Evolutionary conservation across 768 basidiomycete species (phyloP), one percentile per base, ranked within the genome.

Genomic region (Suillus clintonianus): DNA sequence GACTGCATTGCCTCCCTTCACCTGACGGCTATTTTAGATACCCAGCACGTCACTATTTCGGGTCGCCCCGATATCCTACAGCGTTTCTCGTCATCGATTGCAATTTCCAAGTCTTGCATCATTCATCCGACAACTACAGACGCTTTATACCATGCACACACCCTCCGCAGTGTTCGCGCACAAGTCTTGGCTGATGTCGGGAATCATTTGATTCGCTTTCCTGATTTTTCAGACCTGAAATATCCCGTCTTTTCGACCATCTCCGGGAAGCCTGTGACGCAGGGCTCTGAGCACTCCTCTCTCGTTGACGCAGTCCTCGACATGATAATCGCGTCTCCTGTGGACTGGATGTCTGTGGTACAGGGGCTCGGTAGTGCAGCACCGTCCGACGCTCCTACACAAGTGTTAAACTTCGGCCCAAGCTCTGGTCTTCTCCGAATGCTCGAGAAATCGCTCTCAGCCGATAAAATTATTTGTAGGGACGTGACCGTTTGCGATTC

Each of bases 11-110:
- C n/a, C n/a, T n/a, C 69, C 17, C 72, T 88, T 69, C 78, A 73
- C 68, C 73, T 88, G 51, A 87, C 86, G 1, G 83, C 85, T 10
- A 75, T 86, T 62, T 76, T 84, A 56, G 81, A 82, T 63, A 76
- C 80, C 59, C 72, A 67, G 13, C 82, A 79, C 61, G 74, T 86
- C 60, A 87, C 87, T 13, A 74, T 88, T 56, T 89, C 88, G 3
- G 89, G 87, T 27, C 80, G 76, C 56, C 87, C 87, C 3, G 81
- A 85, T 64, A 59, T 80, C 53, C 73, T 89, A 36, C 69, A 74
- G 8, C 69, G 70, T 30, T 87, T 89, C 69, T 74, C 79, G 8
- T 66, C 67, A 17, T 75, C 68, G 8, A 66, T 85, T 47, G 32
- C 55, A 24, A 56, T 39, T 6, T 76, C 79, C 24, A 66, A 74